These are phyloP conservation scores for Cyberlindnera euphorbiiphila DNA, from an alignment of 805 yeast genomes.

Conservation along the genomic window DNA sequence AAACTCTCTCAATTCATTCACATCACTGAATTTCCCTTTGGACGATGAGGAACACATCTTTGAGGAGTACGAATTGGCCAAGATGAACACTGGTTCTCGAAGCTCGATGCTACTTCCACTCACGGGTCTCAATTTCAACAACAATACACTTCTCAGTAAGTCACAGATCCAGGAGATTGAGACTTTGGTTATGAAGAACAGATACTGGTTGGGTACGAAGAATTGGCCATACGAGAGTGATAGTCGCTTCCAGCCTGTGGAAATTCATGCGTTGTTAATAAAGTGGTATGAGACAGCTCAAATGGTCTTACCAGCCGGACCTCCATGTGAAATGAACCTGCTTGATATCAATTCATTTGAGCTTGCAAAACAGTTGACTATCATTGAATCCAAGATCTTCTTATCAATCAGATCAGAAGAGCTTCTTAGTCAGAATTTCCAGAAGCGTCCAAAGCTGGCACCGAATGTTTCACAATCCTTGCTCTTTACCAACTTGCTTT, in stretches of 20 bases:
- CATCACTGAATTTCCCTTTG: constrained; percentile 28
- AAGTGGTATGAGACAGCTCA: constrained; percentile 57
- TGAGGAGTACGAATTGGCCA: constrained; percentile 55
- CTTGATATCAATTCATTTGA: constrained; percentile 62
- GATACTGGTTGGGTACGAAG: constrained; percentile 40
- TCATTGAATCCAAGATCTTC: constrained; percentile 66
- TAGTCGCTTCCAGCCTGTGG: constrained; percentile 23
- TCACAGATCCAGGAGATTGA: constrained; percentile 37
- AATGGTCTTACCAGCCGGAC: constrained; percentile 27
- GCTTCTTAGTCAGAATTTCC: constrained; percentile 58
- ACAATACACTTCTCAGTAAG: constrained; percentile 23
- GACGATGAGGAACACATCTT: constrained; percentile 44
- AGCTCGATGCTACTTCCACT: constrained; percentile 34
- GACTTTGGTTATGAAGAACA: constrained; percentile 46
- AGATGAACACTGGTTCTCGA: constrained; percentile 38
- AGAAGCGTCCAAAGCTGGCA: constrained; percentile 53
- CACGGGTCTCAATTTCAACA: constrained; percentile 25
- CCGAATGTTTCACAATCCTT: constrained; percentile 61
- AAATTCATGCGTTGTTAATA: constrained; percentile 29
- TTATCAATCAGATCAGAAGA: constrained; percentile 62
- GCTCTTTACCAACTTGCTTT: constrained; percentile 64
- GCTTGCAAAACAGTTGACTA: constrained; percentile 70
- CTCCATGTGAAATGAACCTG: constrained; percentile 17
- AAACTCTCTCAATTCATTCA: constrained; percentile 29
- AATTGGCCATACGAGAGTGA: constrained; percentile 23